Evolutionary conservation across 2,329 filamentous ascomycete species (phyloP).

Genomic region (Penicillium vulpinum): DNA sequence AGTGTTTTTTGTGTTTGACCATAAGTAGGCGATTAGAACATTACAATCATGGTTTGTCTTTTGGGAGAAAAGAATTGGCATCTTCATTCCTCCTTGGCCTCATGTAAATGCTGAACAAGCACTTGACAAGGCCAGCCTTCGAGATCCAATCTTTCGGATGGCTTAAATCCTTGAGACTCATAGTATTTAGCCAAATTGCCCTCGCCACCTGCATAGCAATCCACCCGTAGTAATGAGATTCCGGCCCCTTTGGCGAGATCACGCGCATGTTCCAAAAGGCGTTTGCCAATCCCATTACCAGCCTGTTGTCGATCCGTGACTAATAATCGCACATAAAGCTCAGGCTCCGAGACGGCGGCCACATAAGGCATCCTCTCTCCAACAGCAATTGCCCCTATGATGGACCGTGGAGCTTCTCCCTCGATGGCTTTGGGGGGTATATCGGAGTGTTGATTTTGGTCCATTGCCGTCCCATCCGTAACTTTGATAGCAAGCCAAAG

Average conservation of each 20-base stretch:
- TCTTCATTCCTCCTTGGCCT: not conserved
- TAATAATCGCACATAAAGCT: constrained; percentile 17
- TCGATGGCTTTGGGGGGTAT: not conserved
- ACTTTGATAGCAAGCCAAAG: constrained; percentile 16
- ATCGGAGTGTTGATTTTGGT: not conserved
- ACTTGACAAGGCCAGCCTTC: constrained; percentile 15
- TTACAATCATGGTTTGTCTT: too few relatives aligned
- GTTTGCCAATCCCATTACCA: constrained; percentile 9
- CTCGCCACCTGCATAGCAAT: constrained; percentile 18
- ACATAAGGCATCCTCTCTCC: constrained; percentile 17
- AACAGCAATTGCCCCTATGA: constrained; percentile 14
- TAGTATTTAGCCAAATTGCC: constrained; percentile 17
- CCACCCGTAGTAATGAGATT: constrained; percentile 15
- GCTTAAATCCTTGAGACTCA: constrained; percentile 17
- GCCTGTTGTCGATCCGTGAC: constrained; percentile 14
- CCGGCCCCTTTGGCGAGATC: constrained; percentile 7
- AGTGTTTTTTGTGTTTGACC: too few relatives aligned
- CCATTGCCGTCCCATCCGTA: not conserved
- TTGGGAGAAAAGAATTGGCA: not conserved
- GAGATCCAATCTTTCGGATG: not conserved
- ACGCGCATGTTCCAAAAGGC: constrained; percentile 17
- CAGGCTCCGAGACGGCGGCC: constrained; percentile 13
- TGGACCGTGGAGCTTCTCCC: not conserved
- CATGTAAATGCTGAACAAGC: constrained; percentile 8
- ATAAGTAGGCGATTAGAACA: too few relatives aligned